Evolutionary conservation across 192 early-diverging fungal genomes (phyloP).

Genomic region (Linnemannia schmuckeri): DNA sequence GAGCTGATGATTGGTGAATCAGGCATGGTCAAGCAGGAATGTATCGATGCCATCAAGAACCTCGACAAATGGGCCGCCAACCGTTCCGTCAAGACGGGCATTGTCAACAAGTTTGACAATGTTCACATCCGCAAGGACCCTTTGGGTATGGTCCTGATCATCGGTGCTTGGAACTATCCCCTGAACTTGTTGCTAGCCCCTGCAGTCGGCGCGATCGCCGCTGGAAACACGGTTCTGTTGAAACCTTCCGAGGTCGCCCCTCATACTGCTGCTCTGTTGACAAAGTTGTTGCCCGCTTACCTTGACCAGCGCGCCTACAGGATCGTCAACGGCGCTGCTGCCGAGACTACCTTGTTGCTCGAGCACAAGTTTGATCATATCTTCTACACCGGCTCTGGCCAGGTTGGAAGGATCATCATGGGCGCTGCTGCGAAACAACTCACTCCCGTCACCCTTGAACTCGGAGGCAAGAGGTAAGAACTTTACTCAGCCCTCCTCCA

Average conservation of each 20-base stretch:
- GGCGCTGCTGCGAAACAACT: slow-evolving; percentile 87
- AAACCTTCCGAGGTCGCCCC: slow-evolving; percentile 89
- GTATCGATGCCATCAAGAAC: slow-evolving; percentile 68
- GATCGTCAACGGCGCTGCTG: slow-evolving; percentile 83
- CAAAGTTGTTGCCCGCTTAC: slow-evolving; percentile 78
- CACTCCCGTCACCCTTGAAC: slow-evolving; percentile 91
- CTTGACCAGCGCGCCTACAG: slow-evolving; percentile 76
- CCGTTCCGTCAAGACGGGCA: slow-evolving; percentile 59
- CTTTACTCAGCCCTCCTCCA: background rate
- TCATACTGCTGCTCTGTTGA: slow-evolving; percentile 74
- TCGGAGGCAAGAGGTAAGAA: slow-evolving; percentile 91
- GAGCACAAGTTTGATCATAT: slow-evolving; percentile 89
- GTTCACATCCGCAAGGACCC: slow-evolving; percentile 81
- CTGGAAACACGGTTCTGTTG: slow-evolving; percentile 85
- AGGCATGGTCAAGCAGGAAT: slow-evolving; percentile 65
- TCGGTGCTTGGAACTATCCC: slow-evolving; percentile 72
- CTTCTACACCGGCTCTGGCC: slow-evolving; percentile 91
- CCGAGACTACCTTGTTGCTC: slow-evolving; percentile 83
- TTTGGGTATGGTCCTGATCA: slow-evolving; percentile 56
- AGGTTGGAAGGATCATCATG: slow-evolving; percentile 88
- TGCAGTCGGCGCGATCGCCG: slow-evolving; percentile 89
- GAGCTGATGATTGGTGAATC: slow-evolving; percentile 77
- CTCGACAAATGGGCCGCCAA: slow-evolving; percentile 75
- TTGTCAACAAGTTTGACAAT: slow-evolving; percentile 67
- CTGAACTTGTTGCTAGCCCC: slow-evolving; percentile 78